phyloP scores from a whole-genome alignment of 129 eudicot genomes.

The Scalesia atractyloides region DNA sequence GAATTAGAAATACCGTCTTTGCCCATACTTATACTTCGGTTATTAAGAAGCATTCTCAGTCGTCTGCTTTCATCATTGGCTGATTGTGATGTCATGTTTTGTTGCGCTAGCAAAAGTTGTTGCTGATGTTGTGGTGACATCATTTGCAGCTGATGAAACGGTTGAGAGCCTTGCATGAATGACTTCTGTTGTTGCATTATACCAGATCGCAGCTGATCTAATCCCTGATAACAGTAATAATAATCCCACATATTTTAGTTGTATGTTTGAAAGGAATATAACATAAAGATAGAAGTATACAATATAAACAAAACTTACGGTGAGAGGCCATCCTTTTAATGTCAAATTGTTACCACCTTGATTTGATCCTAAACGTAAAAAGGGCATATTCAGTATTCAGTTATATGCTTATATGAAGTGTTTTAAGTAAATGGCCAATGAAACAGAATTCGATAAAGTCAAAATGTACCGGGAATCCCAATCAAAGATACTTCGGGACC shows the following conservation, averaged over 20 bases:
- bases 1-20: conserved; percentile 77
- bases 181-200: conserved; percentile 93
- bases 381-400: background rate
- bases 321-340: conserved; percentile 98
- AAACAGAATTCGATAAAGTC: background rate
- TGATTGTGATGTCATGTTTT: conserved; percentile 80
- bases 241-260: background rate
- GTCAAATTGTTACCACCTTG: conserved; percentile 93
- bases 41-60: conserved; percentile 79
- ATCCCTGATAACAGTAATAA: conserved; percentile 51
- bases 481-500: conserved; percentile 90
- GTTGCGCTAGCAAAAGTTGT: conserved; percentile 91
- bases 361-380: conserved; percentile 71
- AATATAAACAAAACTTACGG: conserved; percentile 52
- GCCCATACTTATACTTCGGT: conserved; percentile 65
- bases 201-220: conserved; percentile 82
- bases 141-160: conserved; percentile 92
- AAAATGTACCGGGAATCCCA: conserved; percentile 78
- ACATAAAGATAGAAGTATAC: background rate
- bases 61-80: conserved; percentile 90
- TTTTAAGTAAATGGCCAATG: background rate
- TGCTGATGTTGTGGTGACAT: conserved; percentile 95
- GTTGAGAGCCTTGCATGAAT: conserved; percentile 88
- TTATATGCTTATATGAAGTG: conserved; percentile 16
- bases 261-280: background rate